Evolutionary conservation across 2,329 filamentous ascomycete species (phyloP), one percentile per base, ranked within the genome.

Genomic region (Diaporthe sp.): DNA sequence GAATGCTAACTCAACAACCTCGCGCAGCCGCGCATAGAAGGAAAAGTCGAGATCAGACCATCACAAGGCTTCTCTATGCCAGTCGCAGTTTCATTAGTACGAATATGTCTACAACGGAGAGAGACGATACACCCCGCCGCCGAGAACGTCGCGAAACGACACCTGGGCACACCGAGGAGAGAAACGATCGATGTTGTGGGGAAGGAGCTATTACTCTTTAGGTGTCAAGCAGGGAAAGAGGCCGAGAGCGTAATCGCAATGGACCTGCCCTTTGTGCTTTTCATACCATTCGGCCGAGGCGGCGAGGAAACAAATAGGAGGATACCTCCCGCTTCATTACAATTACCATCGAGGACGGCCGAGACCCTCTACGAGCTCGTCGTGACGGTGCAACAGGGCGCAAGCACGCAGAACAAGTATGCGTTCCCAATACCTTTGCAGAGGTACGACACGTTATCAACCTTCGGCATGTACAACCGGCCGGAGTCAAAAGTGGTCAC

Each of bases 401-500:
- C 94, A 79, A 92, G 92, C 80, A 92, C 94, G 77, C 95, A 98
- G 85, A 95, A 94, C 85, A 97, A 97, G 85, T 97, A 97, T 84
- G 88, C 92, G 6, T 98, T 98, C 80, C 95, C 97, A 1, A 94
- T 98, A 53, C 96, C 96, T 1, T 91, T 99, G 79, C 92, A 95
- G 79, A 91, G 97, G 82, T 99, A 98, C 86, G 97, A 99, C 84
- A 99, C 96, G 1, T 88, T 99, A 67, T 98, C 96, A 57, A 98
- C 97, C 1, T 99, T 99, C 86, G 97, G 97, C 85, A 98, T 98
- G 97, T 99, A 98, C 88, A 98, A 98, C 85, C 93, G 95, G 73
- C 96, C 96, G 22, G 96, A 98, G 84, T 94, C 94, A 76, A 95
- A 95, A 74, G 94, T 97, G 80, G 91, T 93, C 76, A 94, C 95